Base-by-base conservation (phyloP, 225 moss, liverwort and hornwort species). In the Sphagnum tenellum region DNA sequence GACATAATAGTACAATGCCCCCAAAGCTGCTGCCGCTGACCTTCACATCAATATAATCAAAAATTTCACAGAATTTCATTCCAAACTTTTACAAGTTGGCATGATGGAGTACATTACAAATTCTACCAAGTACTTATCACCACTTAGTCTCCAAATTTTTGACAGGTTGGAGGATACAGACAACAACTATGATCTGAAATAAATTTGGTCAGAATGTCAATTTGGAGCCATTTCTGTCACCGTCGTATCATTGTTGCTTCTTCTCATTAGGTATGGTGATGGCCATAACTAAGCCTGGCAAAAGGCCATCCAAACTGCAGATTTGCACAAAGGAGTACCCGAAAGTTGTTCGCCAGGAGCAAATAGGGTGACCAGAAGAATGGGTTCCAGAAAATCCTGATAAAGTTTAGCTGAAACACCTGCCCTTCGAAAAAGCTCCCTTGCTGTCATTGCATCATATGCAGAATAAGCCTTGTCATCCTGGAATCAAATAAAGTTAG, bases 401-500 rank as follows among this genome's bases (percentile, higher is more conserved):
- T 82, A 86, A 58, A 86, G 75, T 53, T 75, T 79, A 48, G 73
- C 79, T 48, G 86, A 86, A 29, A 86, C 82, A 67, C 82, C 79
- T 65, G 86, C 75, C 67, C 67, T 73, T 4, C 86, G 86, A 64
- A 86, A 86, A 46, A 86, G 71, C 69, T 86, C 86, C 70, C 74
- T 75, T 64, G 86, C 86, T 4, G 86, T 86, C 86, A 82, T 82
- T 65, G 82, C 77, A 72, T 86, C 86, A 56, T 86, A 86, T 63
- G 14, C 72, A n/a, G 71, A 62, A 56, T 82, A 86, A 48, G 69
- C 75, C 71, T 79, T 79, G 54, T 80, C 82, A 65, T 86, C 86
- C 86, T 86, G 76, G 29, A 81, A 52, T 63, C 50, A 63, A 4
- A 62, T 9, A 45, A 55, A 4, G 10, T 48, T 12, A 14, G 46